A percentile compares a stretch with the other conserved stretches of the same genome.
Conservation (phyloP, 2,329 filamentous ascomycete genomes). For the Aspergillus niger region DNA sequence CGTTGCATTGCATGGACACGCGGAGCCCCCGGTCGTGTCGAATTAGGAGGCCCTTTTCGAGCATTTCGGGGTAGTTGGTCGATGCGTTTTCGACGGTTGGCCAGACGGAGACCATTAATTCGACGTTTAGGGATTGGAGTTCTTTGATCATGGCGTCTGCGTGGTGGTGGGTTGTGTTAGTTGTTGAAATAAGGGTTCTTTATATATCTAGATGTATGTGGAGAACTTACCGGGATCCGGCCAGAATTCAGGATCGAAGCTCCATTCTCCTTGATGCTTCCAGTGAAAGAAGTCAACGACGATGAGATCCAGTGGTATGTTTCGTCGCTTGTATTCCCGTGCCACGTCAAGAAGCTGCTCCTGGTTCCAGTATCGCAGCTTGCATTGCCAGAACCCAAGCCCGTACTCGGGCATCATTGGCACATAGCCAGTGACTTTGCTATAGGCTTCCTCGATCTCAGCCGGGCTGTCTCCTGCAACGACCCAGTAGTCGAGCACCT, state of each 20-base stretch:
- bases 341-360: slow-evolving; percentile 64
- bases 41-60: slow-evolving; percentile 62
- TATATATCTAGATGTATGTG: not conserved
- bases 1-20: slow-evolving; percentile 61
- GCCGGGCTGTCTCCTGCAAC: slow-evolving; percentile 59
- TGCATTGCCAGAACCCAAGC: slow-evolving; percentile 70
- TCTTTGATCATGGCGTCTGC: slow-evolving; percentile 64
- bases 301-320: slow-evolving; percentile 65
- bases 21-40: slow-evolving; percentile 62
- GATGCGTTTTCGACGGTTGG: slow-evolving; percentile 63
- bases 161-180: not conserved
- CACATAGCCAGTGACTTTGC: slow-evolving; percentile 58
- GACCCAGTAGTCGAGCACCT: slow-evolving; percentile 64
- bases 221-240: slow-evolving; percentile 57
- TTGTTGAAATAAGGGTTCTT: not conserved
- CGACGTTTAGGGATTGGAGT: slow-evolving; percentile 59
- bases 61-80: slow-evolving; percentile 64
- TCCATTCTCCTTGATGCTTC: slow-evolving; percentile 68
- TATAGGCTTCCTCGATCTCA: slow-evolving; percentile 60
- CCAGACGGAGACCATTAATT: slow-evolving; percentile 72
- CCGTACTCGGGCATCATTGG: slow-evolving; percentile 71
- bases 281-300: slow-evolving; percentile 70
- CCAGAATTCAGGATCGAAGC: slow-evolving; percentile 65
- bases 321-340: slow-evolving; percentile 58
- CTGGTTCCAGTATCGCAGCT: slow-evolving; percentile 66